Percentiles rank a stretch among this genome's conserved stretches.
Evolutionary conservation across 2,329 filamentous ascomycete genomes (phyloP).

Genomic region (Trichophyton mentagrophytes): DNA sequence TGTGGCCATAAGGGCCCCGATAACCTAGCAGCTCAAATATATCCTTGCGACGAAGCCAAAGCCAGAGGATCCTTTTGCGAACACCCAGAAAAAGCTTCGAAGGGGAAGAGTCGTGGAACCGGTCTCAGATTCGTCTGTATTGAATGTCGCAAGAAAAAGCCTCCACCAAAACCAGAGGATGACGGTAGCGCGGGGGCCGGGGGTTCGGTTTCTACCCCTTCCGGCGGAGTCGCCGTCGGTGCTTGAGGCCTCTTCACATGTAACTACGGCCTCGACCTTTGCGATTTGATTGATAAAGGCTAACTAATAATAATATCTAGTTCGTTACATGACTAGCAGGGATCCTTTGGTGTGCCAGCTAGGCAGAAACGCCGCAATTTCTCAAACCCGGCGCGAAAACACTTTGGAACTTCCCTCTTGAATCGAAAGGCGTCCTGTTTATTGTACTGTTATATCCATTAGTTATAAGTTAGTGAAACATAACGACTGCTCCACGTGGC

Average conservation of each 20-base stretch:
- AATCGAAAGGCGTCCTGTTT: no score
- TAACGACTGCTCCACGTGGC: no score
- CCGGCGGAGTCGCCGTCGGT: not conserved
- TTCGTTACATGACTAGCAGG: not conserved
- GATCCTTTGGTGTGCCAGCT: not conserved
- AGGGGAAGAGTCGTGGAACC: not conserved
- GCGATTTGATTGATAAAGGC: no score
- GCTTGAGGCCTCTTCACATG: not conserved
- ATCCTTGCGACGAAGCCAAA: not conserved
- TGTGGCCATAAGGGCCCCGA: not conserved
- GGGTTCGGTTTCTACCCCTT: not conserved
- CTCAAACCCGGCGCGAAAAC: not conserved
- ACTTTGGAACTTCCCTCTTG: not conserved
- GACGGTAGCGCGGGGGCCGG: not conserved
- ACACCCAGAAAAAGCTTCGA: not conserved
- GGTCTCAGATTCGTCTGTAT: not conserved
- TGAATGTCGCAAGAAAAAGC: not conserved
- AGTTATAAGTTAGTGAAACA: no score
- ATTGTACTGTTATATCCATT: no score
- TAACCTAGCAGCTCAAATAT: not conserved
- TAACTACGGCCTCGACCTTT: no score
- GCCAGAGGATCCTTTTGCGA: not conserved
- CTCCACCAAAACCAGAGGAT: not conserved
- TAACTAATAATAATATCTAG: no score
- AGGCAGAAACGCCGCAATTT: not conserved